Evolutionary conservation across 139 green algal species (phyloP).

Genomic region (Closterium sp.): DNA sequence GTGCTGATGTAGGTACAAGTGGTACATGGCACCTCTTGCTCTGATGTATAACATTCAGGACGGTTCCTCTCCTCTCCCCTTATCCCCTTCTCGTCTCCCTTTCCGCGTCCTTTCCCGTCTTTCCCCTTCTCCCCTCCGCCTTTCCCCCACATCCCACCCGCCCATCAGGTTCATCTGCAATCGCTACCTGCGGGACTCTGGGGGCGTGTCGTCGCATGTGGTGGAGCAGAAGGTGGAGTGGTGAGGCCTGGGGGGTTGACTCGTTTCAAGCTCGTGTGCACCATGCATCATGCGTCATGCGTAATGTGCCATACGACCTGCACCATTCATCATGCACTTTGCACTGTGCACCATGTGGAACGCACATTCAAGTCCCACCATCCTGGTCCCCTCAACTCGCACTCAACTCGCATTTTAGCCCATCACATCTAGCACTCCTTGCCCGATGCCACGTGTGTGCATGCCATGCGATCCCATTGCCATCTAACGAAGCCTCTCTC

Average conservation of each 20-base stretch:
- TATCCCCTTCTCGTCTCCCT: neutral
- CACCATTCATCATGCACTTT: neutral
- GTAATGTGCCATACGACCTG: too few relatives aligned
- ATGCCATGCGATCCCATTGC: too few relatives aligned
- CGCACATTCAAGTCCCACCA: too few relatives aligned
- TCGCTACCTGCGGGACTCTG: slow-evolving; percentile 68
- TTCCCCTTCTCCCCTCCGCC: neutral
- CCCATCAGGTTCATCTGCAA: slow-evolving; percentile 65
- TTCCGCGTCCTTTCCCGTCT: neutral
- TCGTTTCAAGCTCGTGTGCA: too few relatives aligned
- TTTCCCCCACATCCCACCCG: neutral
- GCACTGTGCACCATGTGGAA: neutral
- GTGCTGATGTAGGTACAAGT: too few relatives aligned
- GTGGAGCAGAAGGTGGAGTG: slow-evolving; percentile 89
- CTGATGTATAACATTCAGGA: too few relatives aligned
- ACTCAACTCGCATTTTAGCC: too few relatives aligned
- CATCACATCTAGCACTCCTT: neutral
- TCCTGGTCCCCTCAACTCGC: too few relatives aligned
- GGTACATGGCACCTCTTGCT: too few relatives aligned
- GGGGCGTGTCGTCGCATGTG: slow-evolving; percentile 64
- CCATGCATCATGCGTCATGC: neutral
- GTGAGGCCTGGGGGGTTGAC: too few relatives aligned
- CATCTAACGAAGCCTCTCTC: too few relatives aligned
- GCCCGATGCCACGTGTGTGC: neutral
- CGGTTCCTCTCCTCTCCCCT: neutral